A percentile compares a stretch with the other conserved stretches of the same genome.
phyloP scores from a whole-genome alignment of 495 filamentous ascomycete genomes.

The Rostrohypoxylon terebratum region DNA sequence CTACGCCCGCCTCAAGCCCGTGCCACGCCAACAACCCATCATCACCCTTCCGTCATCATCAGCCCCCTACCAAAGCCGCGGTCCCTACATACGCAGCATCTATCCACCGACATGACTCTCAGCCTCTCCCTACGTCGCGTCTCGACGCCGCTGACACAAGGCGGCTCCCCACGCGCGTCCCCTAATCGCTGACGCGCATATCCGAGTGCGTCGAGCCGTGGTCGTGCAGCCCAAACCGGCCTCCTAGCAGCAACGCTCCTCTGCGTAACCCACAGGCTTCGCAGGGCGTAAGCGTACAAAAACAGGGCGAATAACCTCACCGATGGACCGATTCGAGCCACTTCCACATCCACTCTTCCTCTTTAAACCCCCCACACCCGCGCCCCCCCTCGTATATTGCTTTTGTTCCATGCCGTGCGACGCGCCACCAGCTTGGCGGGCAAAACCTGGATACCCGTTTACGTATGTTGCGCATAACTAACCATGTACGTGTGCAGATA shows the following conservation, averaged over 20 bases:
- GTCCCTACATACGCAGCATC: slow-evolving; percentile 9
- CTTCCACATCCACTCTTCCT: too few relatives aligned
- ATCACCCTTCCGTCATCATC: slow-evolving; percentile 12
- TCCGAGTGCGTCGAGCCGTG: too few relatives aligned
- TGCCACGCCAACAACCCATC: not conserved
- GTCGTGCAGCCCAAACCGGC: not conserved
- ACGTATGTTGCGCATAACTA: not conserved
- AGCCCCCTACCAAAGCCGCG: not conserved
- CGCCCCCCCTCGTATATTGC: slow-evolving; percentile 32
- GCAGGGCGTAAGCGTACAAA: not conserved
- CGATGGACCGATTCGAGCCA: not conserved
- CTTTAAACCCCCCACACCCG: not conserved
- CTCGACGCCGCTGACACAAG: slow-evolving; percentile 4
- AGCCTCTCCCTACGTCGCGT: not conserved
- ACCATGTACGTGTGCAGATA: not conserved
- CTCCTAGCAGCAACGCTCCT: not conserved
- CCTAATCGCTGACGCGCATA: not conserved
- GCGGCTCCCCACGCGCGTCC: not conserved
- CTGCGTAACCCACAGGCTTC: not conserved
- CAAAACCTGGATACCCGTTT: not conserved
- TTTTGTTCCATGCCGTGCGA: slow-evolving; percentile 18
- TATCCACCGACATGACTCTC: not conserved
- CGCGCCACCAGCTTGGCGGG: slow-evolving; percentile 14
- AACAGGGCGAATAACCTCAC: slow-evolving; percentile 1
- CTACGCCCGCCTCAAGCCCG: not conserved